Evolutionary conservation across 305 asterid genomes (phyloP), one percentile per base, ranked within the genome.

Genomic region (Fraxinus platypoda): DNA sequence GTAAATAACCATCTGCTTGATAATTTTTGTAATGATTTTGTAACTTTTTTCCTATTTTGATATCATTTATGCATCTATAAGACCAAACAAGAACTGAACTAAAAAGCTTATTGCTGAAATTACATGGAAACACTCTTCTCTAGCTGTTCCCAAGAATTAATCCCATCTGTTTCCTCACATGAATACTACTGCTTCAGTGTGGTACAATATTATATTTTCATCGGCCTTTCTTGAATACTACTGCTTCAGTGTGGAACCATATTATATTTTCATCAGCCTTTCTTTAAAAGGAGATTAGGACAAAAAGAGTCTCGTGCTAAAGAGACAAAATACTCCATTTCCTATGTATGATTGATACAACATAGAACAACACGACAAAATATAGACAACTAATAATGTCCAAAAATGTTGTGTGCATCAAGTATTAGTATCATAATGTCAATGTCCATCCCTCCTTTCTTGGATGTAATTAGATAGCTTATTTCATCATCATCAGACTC

Each of bases 71-170:
- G 74, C 74, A 26, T 66, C 33, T 66, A 66, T 25, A 11, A 66
- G 74, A 26, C 68, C 35, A 66, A 9, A 3, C 33, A 26, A 66
- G 35, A 12, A 52, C 30, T 17, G 12, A 77, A 31, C 31, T 19
- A 34, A 76, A 33, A 49, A 33, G 1, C n/a, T 23, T 49, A 6
- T 74, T 21, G 31, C 2, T n/a, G 0, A 62, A 81, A 81, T 37
- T 35, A 9, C 25, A 30, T 11, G 38, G 37, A 77, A 66, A 46
- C 26, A 54, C 35, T 8, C 28, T 76, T 57, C 19, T 59, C 34
- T 72, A 83, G 87, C 83, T 81, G 87, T 83, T 82, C 71, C 86
- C 87, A 82, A 85, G 84, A 74, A 71, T 78, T 19, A 68, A 66
- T 26, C 77, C 74, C 81, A 78, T 34, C 62, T 68, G 86, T 41